Base-by-base conservation (phyloP, 2,329 filamentous ascomycete species). In the Paecilomyces fulvus region DNA sequence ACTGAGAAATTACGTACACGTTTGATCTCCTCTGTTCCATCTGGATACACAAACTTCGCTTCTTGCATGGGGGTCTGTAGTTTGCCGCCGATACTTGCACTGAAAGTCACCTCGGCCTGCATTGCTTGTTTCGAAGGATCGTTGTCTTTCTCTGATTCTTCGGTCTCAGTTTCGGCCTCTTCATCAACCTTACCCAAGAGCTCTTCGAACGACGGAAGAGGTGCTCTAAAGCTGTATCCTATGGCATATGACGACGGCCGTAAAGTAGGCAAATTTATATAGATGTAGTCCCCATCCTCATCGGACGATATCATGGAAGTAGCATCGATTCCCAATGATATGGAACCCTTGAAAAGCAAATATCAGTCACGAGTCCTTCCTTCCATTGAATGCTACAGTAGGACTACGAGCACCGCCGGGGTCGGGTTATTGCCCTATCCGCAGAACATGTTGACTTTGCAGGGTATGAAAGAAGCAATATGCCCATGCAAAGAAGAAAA, bases 251-350 rank as follows among this genome's bases (percentile, higher is more conserved):
- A 63, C 14, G 61, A 63, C 43, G 66, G 33, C 23, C 61, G 58
- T 3, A 67, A 59, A 1, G 63, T 58, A 21, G 70, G 70, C 8
- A 71, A 52, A 30, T 64, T 58, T 7, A 74, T 52, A 30, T 64
- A 64, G 20, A 69, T 61, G 55, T 68, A 61, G 4, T 64, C 68
- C 9, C 64, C 63, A 11, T 68, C 58, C 54, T 65, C 57, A 49
- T 66, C 65, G 14, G 69, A 62, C 1, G 61, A 61, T 50, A 75
- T 65, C 55, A 70, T 66, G n/a, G 65, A 60, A 3, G 64, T 61
- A 20, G 72, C 72, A 62, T 75, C 65, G 31, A 75, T 48, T 6
- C 67, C 66, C 11, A 76, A 25, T 5, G 66, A 65, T 33, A 74
- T 60, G 3, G 62, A 59, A 43, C 70, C 66, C 72, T 72, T 55